phyloP scores from a whole-genome alignment of 2,329 filamentous ascomycete species.

The Bipolaris bicolor region DNA sequence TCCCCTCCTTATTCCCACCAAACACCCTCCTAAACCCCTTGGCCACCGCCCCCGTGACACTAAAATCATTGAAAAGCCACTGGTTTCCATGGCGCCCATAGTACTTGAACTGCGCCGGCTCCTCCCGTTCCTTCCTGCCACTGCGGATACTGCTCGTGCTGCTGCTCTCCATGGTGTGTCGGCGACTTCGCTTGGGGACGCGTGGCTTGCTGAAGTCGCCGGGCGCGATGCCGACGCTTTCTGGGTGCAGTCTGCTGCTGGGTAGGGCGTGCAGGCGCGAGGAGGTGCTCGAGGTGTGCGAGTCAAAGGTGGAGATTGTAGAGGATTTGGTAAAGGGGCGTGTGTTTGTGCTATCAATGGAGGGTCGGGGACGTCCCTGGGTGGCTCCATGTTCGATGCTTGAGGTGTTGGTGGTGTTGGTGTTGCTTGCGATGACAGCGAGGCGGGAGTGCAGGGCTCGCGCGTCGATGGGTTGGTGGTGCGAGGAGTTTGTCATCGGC shows the following conservation, averaged over 20 bases:
- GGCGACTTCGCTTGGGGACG: constrained; percentile 20
- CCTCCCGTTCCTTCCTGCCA: constrained; percentile 23
- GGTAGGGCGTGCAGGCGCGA: constrained; percentile 31
- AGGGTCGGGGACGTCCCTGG: constrained; percentile 34
- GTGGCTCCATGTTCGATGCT: constrained; percentile 13
- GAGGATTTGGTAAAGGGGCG: constrained; percentile 34
- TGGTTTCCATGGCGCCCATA: constrained; percentile 47
- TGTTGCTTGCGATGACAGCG: neutral
- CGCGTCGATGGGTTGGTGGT: constrained; percentile 26
- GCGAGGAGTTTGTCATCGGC: constrained; percentile 40
- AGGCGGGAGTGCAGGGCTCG: constrained; percentile 3
- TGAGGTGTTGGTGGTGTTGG: neutral
- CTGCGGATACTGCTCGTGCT: neutral
- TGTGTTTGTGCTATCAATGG: constrained; percentile 29
- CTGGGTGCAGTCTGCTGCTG: constrained; percentile 18
- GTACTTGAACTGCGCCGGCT: constrained; percentile 38
- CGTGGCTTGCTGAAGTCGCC: constrained; percentile 42
- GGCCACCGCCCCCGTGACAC: constrained; percentile 40
- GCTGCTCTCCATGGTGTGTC: constrained; percentile 26
- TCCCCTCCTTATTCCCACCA: constrained; percentile 14
- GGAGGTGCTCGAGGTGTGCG: constrained; percentile 19
- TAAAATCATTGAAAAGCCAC: constrained; percentile 50
- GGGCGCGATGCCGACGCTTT: constrained; percentile 26
- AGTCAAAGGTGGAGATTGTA: constrained; percentile 34
- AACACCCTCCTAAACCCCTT: constrained; percentile 41